Base-by-base conservation (phyloP, 2,329 filamentous ascomycete species). In the Thyridium curvatum region DNA sequence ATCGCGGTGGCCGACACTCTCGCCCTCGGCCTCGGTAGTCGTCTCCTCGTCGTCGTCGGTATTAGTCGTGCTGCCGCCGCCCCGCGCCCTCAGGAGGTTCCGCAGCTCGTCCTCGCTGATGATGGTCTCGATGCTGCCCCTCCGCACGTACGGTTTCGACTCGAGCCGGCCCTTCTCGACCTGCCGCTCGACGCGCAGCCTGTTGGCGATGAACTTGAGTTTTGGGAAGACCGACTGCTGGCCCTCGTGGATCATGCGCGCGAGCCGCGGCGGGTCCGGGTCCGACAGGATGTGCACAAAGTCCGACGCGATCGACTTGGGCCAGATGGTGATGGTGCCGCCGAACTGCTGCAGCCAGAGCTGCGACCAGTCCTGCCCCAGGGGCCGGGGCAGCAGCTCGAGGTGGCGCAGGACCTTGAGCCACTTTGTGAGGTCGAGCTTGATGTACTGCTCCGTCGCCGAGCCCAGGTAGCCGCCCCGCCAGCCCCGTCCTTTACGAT, bases 341-440 rank as follows among this genome's bases (percentile, higher is more conserved):
- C 84, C 85, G 60, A 98, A 98, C 42, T 89, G 80, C 59, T 98
- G 93, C 35, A 98, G 74, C 86, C 91, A 98, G 16, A 98, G 80
- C 61, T 95, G 86, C 42, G 84, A 90, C 93, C 93, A 98, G 59
- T 98, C 93, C 60, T 97, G 91, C 3, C 90, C 91, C 16, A 97
- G 62, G 0, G 88, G 89, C 0, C 93, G 80, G 1, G 93, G 93
- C 0, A 98, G 76, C 4, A 98, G 72, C 61, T 98, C 93, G 0
- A 97, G 75, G 56, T 96, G 89, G 2, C 90, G 83, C 32, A 97
- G 75, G 15, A 98, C 91, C 57, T 93, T 93, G 30, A 98, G 79
- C 89, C 93, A 98, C 68, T 98, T 98, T 52, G 86, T 94, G 50
- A 98, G 74, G 60, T 98, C 93, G 17, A 98, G 79, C 61, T 97